Conservation (phyloP, 2,329 filamentous ascomycete species). For the Monilinia polystroma region DNA sequence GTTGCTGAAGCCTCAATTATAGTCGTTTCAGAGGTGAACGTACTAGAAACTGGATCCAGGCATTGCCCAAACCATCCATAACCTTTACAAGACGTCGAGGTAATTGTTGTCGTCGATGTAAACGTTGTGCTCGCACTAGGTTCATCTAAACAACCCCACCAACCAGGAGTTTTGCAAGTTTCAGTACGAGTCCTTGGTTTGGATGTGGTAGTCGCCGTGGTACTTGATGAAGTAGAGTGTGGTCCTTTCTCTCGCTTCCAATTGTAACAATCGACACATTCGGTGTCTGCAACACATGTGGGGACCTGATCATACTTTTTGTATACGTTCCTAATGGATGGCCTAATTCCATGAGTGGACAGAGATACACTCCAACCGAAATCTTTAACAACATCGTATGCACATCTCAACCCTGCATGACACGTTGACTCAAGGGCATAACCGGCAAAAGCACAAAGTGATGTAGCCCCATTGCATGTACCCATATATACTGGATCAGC, state of each 20-base stretch:
- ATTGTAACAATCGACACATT: conserved; percentile 81
- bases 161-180: conserved; percentile 84
- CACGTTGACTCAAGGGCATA: conserved; percentile 88
- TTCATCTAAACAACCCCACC: conserved; percentile 56
- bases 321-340: conserved; percentile 82
- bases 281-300: conserved; percentile 66
- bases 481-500: conserved; percentile 93
- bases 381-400: conserved; percentile 87
- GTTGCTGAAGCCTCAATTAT: conserved; percentile 20
- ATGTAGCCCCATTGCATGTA: conserved; percentile 81
- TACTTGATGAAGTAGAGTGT: conserved; percentile 67
- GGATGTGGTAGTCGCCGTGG: conserved; percentile 54
- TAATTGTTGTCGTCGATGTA: conserved; percentile 30
- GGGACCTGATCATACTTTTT: conserved; percentile 77
- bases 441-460: conserved; percentile 79
- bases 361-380: conserved; percentile 88
- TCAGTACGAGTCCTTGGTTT: conserved; percentile 66
- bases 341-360: conserved; percentile 82
- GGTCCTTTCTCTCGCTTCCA: conserved; percentile 97
- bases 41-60: conserved; percentile 5
- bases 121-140: conserved; percentile 38
- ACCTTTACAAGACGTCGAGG: conserved; percentile 26
- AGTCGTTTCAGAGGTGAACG: conserved; percentile 18
- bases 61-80: conserved; percentile 25
- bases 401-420: conserved; percentile 80